Evolutionary conservation across 768 basidiomycete species (phyloP), one percentile per base, ranked within the genome.

Genomic region (Nidula microcarpa): DNA sequence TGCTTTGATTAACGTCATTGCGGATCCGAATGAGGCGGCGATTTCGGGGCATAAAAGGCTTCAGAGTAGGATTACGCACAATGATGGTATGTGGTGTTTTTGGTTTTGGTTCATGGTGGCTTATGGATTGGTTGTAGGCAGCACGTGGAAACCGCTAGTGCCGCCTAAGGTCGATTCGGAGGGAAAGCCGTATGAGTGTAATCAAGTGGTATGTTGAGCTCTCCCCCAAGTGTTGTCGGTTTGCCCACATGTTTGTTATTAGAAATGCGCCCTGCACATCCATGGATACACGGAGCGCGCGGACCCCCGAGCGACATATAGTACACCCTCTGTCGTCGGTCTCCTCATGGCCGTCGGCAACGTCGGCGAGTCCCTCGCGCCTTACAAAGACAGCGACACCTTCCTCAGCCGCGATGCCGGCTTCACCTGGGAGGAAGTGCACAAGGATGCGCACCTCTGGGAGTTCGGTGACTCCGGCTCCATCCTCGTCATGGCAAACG

Each of bases 381-480:
- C 85, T 0, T 99, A 99, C 71, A 79, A 75, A 3, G 89, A 98
- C 33, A 86, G 87, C 55, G 96, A 98, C 66, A 97, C 94, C 2
- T 98, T 97, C 86, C 79, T 98, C 41, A 93, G 91, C 52, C 91
- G 97, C 4, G 93, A 99, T 60, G 97, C 85, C 2, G 97, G 97
- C 7, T 97, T 97, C 71, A 94, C 91, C 0, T 99, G 97, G 97
- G 85, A 97, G 65, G 97, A 99, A 71, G 88, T 99, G 0, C 94
- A 94, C 75, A 99, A 99, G 66, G 95, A 96, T 59, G 96, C 97
- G 0, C 90, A 98, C 64, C 77, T 98, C 37, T 99, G 93, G 94
- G 94, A 95, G 66, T 98, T 96, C 61, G 96, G 96, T 32, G 97
- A 98, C 71, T 96, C 92, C 0, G 97, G 97, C 4, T 94, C 95